Base-by-base conservation (phyloP, 805 yeast species). In the Metschnikowia vanudenii region DNA sequence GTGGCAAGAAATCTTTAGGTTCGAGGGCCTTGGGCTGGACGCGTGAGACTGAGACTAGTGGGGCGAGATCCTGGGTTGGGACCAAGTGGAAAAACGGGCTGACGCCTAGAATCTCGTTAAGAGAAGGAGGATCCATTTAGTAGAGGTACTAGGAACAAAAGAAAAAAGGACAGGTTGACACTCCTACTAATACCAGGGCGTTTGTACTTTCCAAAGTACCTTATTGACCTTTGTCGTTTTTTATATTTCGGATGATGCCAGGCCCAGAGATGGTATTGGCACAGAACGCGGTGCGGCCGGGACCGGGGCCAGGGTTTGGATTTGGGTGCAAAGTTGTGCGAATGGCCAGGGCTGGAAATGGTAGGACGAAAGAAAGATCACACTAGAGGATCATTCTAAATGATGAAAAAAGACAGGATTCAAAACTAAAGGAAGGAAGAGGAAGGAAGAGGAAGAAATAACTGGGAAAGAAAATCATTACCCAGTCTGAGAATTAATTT, bases 61-160 rank as follows among this genome's bases (percentile, higher is more conserved):
- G 57, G 5, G 54, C 49, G 26, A 55, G 40, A 20, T 54, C 58
- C 33, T 54, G 56, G 35, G 40, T 50, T 2, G 59, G 59, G 9
- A 52, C 41, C 39, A 55, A 42, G 28, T 55, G 53, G 32, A 37
- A 41, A 10, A 54, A 20, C 3, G 59, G 56, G 2, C 51, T 31
- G 13, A 48, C 49, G 24, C 49, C 56, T 1, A 55, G 47, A 16
- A 54, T 41, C 31, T 54, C 53, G 9, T 43, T 39, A 24, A 55
- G 35, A 22, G 48, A 35, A 3, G 32, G 43, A n/a, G 49, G 40
- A n/a, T 22, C 41, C 37, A 28, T 43, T 20, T 16, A n/a, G n/a
- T n/a, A n/a, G n/a, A n/a, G n/a, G n/a, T n/a, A n/a, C n/a, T n/a
- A n/a, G n/a, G n/a, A n/a, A n/a, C n/a, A n/a, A n/a, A n/a, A n/a